These are phyloP conservation scores for Amphichorda felina DNA, from an alignment of 2,329 filamentous ascomycete species.

Conservation along the genomic window DNA sequence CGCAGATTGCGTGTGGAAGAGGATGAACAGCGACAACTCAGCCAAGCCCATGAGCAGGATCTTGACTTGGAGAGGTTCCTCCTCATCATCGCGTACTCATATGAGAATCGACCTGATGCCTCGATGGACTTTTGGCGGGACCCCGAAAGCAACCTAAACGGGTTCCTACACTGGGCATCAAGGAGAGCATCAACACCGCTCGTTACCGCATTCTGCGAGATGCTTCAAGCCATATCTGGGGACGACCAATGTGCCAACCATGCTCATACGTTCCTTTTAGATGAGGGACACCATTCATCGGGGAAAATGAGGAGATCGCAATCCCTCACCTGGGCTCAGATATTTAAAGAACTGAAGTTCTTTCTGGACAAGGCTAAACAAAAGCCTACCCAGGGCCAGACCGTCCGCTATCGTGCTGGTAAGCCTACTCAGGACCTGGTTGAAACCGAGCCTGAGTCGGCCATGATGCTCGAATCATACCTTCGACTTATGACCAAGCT, in stretches of 20 bases:
- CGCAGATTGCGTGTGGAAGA: slow-evolving; percentile 78
- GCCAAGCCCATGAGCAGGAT: slow-evolving; percentile 53
- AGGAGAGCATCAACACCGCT: slow-evolving; percentile 90
- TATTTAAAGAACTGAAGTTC: slow-evolving; percentile 79
- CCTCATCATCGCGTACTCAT: slow-evolving; percentile 83
- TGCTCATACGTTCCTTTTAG: slow-evolving; percentile 80
- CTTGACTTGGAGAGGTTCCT: slow-evolving; percentile 81
- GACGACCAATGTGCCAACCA: slow-evolving; percentile 72
- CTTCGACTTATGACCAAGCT: slow-evolving; percentile 78
- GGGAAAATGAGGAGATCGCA: slow-evolving; percentile 72
- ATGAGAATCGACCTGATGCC: slow-evolving; percentile 73
- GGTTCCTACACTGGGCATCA: slow-evolving; percentile 96
- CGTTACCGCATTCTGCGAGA: slow-evolving; percentile 92
- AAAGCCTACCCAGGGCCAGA: slow-evolving; percentile 38
- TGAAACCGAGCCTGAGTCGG: slow-evolving; percentile 79
- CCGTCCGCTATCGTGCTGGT: slow-evolving; percentile 36
- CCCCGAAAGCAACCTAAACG: slow-evolving; percentile 82
- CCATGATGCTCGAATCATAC: slow-evolving; percentile 95
- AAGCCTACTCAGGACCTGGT: slow-evolving; percentile 55
- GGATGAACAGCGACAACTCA: slow-evolving; percentile 69
- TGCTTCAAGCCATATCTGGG: slow-evolving; percentile 79
- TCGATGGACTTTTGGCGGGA: slow-evolving; percentile 87
- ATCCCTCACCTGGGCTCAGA: slow-evolving; percentile 85
- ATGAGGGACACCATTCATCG: slow-evolving; percentile 64
- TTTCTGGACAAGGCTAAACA: slow-evolving; percentile 73